Conservation (phyloP, 2,329 filamentous ascomycete species). For the Phaeosphaeriaceae sp. region DNA sequence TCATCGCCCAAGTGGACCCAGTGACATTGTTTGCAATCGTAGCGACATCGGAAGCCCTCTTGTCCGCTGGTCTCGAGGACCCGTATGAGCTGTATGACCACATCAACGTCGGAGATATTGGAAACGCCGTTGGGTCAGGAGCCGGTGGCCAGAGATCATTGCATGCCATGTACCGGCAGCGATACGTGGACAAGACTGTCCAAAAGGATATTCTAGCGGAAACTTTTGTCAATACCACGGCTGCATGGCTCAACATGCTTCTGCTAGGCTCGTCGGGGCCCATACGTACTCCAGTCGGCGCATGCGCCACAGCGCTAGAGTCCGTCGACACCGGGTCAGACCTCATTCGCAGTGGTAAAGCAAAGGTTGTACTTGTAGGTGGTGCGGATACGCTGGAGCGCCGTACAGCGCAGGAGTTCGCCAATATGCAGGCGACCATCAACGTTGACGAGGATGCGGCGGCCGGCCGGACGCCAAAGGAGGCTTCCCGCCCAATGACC, state of each 20-base stretch:
- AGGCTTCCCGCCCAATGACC: slow-evolving; percentile 97
- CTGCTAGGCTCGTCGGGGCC: slow-evolving; percentile 94
- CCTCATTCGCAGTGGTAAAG: slow-evolving; percentile 98
- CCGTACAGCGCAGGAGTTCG: slow-evolving; percentile 98
- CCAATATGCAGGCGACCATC: slow-evolving; percentile 99
- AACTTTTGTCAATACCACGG: slow-evolving; percentile 99
- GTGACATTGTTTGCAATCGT: slow-evolving; percentile 95
- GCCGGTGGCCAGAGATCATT: slow-evolving; percentile 93
- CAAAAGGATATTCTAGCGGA: slow-evolving; percentile 99
- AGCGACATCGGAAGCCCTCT: slow-evolving; percentile 86
- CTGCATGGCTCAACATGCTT: slow-evolving; percentile 99
- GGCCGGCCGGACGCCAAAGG: slow-evolving; percentile 89
- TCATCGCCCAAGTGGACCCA: slow-evolving; percentile 95
- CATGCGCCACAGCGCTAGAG: slow-evolving; percentile 95
- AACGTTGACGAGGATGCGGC: slow-evolving; percentile 96
- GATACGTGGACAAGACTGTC: slow-evolving; percentile 73
- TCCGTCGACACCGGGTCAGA: slow-evolving; percentile 98
- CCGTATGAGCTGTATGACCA: slow-evolving; percentile 99
- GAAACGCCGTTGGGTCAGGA: slow-evolving; percentile 97
- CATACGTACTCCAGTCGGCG: slow-evolving; percentile 97
- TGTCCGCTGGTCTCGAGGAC: slow-evolving; percentile 94
- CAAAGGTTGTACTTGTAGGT: slow-evolving; percentile 94
- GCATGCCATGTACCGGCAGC: slow-evolving; percentile 85
- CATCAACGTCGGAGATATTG: slow-evolving; percentile 95
- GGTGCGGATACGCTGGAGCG: slow-evolving; percentile 99